These are phyloP conservation scores for Phytophthora sp. DNA, from an alignment of 352 stramenopile genomes.

Conservation along the genomic window DNA sequence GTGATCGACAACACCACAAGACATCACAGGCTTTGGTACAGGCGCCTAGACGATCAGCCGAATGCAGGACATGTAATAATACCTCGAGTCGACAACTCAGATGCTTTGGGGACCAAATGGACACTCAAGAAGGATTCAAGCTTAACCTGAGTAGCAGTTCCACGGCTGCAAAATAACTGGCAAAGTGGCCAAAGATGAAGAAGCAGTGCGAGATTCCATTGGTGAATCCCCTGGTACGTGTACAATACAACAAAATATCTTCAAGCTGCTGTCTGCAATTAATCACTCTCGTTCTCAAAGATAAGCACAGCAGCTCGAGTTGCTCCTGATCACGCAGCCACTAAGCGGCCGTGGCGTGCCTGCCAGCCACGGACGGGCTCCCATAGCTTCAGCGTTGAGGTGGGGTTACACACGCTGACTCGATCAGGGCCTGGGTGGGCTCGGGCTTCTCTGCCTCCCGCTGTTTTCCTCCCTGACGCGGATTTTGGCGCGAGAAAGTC, in stretches of 20 bases:
- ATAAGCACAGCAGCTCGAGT: too few species aligned
- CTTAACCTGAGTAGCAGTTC: constrained; percentile 24
- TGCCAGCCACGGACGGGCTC: too few species aligned
- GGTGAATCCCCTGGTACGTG: too few species aligned
- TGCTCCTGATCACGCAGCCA: constrained; percentile 7
- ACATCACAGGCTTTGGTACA: too few species aligned
- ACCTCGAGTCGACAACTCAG: constrained; percentile 19
- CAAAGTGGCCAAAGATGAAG: constrained; percentile 15
- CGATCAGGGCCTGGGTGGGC: constrained; percentile 12
- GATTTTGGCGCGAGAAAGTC: constrained; percentile 21
- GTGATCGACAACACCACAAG: constrained; percentile 28
- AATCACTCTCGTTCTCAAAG: too few species aligned
- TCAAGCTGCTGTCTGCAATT: too few species aligned
- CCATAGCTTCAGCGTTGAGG: constrained; percentile 5
- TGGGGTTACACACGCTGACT: constrained; percentile 34
- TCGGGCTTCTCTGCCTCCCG: constrained; percentile 17
- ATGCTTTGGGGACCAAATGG: constrained; percentile 7
- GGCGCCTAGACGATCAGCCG: neutral
- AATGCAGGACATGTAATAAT: constrained; percentile 9
- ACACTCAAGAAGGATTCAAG: too few species aligned
- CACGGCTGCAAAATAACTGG: constrained; percentile 10
- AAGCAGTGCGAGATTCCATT: too few species aligned
- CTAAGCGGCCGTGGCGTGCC: neutral
- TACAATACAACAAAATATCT: too few species aligned
- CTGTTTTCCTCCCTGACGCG: constrained; percentile 32